These are phyloP conservation scores for Pezicula carpinea DNA, from an alignment of 2,329 filamentous ascomycete species.

Conservation along the genomic window DNA sequence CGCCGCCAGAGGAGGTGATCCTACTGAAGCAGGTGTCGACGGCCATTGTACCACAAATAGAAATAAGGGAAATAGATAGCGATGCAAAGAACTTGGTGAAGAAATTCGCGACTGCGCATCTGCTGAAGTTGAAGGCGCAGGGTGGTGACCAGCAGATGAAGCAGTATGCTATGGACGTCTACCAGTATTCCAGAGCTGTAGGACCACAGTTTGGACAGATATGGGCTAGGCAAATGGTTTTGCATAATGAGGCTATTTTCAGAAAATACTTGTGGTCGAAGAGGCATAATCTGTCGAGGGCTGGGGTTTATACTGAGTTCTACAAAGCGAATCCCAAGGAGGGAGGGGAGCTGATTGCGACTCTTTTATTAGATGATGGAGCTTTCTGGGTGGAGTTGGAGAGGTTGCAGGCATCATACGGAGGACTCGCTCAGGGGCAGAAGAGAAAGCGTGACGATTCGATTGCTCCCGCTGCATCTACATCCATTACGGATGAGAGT, in stretches of 20 bases:
- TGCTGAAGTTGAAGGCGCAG: background rate
- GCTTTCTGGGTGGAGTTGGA: background rate
- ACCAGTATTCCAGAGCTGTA: constrained; percentile 1
- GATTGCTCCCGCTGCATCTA: background rate
- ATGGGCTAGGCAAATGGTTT: background rate
- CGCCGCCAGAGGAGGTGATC: background rate
- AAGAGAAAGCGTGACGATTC: background rate
- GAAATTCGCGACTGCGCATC: background rate
- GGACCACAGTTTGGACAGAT: constrained; percentile 1
- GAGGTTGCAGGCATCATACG: background rate
- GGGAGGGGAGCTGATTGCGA: background rate
- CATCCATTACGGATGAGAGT: background rate
- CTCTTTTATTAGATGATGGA: background rate
- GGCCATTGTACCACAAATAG: background rate
- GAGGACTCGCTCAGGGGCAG: background rate
- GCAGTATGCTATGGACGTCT: constrained; percentile 1
- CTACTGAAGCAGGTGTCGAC: background rate
- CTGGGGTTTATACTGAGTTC: background rate
- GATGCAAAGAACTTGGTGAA: background rate
- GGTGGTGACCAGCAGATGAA: background rate
- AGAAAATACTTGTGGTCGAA: background rate
- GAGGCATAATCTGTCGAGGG: background rate
- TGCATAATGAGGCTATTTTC: background rate
- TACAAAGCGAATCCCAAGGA: background rate
- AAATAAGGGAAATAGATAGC: background rate